phyloP scores from a whole-genome alignment of 208 protist genomes.

The Plasmodiophora brassicae region DNA sequence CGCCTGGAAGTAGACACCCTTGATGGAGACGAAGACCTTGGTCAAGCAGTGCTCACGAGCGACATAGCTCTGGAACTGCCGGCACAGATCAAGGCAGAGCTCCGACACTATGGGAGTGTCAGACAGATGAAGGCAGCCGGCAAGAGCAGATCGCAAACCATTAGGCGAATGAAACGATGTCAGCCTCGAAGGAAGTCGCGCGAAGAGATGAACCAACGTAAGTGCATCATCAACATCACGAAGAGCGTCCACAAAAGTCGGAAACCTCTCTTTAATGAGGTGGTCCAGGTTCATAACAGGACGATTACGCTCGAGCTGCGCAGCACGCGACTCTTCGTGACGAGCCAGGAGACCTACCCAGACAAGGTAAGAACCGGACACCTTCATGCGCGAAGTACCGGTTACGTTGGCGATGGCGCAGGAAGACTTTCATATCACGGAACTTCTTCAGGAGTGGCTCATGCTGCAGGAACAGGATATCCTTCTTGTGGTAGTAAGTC shows the following conservation, averaged over 20 bases:
- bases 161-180: conserved; percentile 27
- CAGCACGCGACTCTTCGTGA: conserved; percentile 50
- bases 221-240: conserved; percentile 38
- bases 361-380: too few relatives aligned
- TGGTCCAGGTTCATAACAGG: conserved; percentile 83
- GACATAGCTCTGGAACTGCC: conserved; percentile 78
- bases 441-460: conserved; percentile 92
- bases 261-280: conserved; percentile 91
- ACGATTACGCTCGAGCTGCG: conserved; percentile 64
- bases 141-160: not conserved
- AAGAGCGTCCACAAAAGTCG: conserved; percentile 86
- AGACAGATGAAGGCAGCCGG: not conserved
- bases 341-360: not conserved
- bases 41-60: conserved; percentile 68
- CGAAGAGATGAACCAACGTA: conserved; percentile 73
- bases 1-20: conserved; percentile 97
- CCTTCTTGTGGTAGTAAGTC: conserved; percentile 94
- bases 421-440: conserved; percentile 80
- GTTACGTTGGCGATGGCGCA: conserved; percentile 45
- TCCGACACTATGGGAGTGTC: not conserved
- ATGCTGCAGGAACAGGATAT: conserved; percentile 91
- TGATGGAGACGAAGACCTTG: conserved; percentile 95
- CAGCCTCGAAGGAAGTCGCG: conserved; percentile 65
- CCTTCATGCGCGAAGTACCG: too few relatives aligned
- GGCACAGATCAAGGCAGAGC: not conserved